These are phyloP conservation scores for Coemansia sp. DNA, from an alignment of 192 early-diverging fungal genomes.

Conservation along the genomic window DNA sequence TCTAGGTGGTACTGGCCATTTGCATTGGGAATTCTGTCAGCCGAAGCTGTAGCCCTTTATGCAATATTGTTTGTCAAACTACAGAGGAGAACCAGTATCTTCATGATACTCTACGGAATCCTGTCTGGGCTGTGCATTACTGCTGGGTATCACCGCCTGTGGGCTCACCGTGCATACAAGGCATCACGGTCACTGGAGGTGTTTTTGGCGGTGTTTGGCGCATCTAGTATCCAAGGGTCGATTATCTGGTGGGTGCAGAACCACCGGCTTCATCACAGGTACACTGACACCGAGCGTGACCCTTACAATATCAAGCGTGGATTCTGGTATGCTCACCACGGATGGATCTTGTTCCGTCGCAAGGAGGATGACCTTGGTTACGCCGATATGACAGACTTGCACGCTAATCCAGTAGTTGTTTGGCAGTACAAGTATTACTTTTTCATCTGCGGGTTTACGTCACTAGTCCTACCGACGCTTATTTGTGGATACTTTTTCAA, in stretches of 20 bases:
- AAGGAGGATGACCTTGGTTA: constrained; percentile 70
- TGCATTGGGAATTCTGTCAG: constrained; percentile 57
- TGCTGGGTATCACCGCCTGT: constrained; percentile 82
- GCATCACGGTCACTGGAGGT: constrained; percentile 63
- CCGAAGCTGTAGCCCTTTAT: constrained; percentile 69
- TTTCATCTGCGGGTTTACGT: constrained; percentile 71
- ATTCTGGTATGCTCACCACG: constrained; percentile 78
- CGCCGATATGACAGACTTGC: constrained; percentile 83
- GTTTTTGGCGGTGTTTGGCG: constrained; percentile 62
- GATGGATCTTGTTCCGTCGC: constrained; percentile 84
- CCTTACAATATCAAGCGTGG: constrained; percentile 80
- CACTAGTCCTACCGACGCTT: constrained; percentile 73
- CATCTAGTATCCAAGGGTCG: constrained; percentile 78
- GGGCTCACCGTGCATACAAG: constrained; percentile 76
- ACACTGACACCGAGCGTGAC: constrained; percentile 83
- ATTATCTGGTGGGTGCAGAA: constrained; percentile 87
- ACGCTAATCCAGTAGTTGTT: constrained; percentile 68
- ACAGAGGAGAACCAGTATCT: constrained; percentile 58
- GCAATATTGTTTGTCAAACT: constrained; percentile 75
- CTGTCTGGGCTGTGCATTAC: constrained; percentile 43
- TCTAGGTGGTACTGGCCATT: constrained; percentile 56
- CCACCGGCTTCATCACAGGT: constrained; percentile 86
- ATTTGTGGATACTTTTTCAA: constrained; percentile 82
- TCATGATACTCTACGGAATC: constrained; percentile 33
- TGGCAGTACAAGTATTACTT: constrained; percentile 81